Conservation (phyloP, 345 rosid genomes). For the Gossypium stocksii region DNA sequence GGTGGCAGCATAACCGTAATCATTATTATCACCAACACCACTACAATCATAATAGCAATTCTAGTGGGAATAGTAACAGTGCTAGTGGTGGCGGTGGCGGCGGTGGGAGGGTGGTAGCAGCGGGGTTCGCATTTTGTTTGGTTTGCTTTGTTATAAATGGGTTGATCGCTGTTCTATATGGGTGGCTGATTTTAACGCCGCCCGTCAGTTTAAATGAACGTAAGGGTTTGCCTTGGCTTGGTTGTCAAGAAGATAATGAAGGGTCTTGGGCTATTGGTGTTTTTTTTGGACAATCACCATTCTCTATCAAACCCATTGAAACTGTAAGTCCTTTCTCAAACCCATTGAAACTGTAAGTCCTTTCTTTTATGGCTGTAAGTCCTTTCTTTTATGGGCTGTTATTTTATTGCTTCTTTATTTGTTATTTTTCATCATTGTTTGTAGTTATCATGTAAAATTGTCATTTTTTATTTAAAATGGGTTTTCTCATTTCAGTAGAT, state of each 20-base stretch:
- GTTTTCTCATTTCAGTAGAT: neutral
- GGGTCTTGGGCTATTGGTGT: conserved; percentile 97
- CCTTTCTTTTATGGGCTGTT: neutral
- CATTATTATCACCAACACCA: neutral
- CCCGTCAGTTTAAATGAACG: conserved; percentile 12
- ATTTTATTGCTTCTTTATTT: neutral
- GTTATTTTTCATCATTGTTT: neutral
- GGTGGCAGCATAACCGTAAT: conserved; percentile 2
- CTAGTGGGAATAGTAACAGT: neutral
- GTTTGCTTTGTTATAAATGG: conserved; percentile 56
- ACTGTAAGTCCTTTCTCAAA: conserved; percentile 40
- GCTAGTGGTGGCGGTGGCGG: neutral
- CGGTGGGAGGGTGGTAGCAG: conserved; percentile 31
- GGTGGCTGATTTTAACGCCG: conserved; percentile 46
- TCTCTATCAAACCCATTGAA: conserved; percentile 86
- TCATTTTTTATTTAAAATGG: no score
- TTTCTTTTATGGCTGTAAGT: no score
- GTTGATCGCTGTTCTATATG: conserved; percentile 54
- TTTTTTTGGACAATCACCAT: conserved; percentile 82
- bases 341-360: conserved; percentile 80
- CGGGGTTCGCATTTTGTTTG: conserved; percentile 46
- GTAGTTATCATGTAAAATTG: neutral
- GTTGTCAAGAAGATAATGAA: conserved; percentile 77
- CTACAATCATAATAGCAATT: neutral
- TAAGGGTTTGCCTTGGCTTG: conserved; percentile 40